Evolutionary conservation across 2,329 filamentous ascomycete genomes (phyloP), one percentile per base, ranked within the genome.

Genomic region (Arthrobotrys musiformis): DNA sequence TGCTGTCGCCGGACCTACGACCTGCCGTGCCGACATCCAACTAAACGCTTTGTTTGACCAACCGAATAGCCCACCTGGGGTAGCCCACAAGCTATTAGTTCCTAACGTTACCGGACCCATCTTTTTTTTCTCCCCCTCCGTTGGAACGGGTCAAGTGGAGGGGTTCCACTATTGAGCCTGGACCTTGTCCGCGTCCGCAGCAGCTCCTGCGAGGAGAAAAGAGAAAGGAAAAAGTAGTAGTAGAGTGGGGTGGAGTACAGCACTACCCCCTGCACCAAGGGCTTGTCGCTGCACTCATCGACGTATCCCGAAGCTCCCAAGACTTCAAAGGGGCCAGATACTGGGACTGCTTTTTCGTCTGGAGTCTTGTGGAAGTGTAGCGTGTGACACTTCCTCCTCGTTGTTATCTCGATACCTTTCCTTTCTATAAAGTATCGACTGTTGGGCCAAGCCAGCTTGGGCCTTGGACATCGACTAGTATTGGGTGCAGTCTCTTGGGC

Each of bases 71-170:
- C 46, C 66, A 37, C 4, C 26, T 33, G 26, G 24, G 28, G 11
- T 24, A 56, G 28, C 6, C n/a, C 48, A n/a, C 22, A 28, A 61
- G 50, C 70, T 6, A 30, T 46, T 68, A 54, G 52, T 33, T 48
- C 35, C 30, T 37, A 26, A 58, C 60, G 52, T 46, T 37, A 66
- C 50, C 50, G 35, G 60, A 40, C 30, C 48, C 42, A 69, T 58
- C 24, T 37, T 28, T 44, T 46, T 40, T 52, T 40, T 63, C 46
- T n/a, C 56, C 50, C 60, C 54, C 58, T 63, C 58, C 44, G 62
- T 68, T 63, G 63, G 70, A 63, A 61, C 62, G 63, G 64, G 58
- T 64, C 64, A 70, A 70, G 72, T 70, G 64, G 67, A 52, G 70
- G 68, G 44, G 30, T 64, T 46, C 52, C 62, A 62, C 44, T 33